Base-by-base conservation (phyloP, 257 asterid species). In the Lithospermum erythrorhizon region DNA sequence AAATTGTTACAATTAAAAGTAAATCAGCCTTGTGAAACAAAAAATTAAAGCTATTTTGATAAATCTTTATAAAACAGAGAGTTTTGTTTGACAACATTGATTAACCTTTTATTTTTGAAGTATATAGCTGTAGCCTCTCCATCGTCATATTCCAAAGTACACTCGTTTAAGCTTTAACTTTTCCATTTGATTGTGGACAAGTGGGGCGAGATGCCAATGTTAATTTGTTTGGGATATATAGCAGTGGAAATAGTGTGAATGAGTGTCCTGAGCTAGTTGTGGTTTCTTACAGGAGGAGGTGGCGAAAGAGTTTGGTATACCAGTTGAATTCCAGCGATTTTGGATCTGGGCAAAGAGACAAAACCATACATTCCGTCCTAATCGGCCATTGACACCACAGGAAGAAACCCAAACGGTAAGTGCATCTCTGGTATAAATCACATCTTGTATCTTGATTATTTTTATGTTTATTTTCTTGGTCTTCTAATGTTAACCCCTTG, bases 291-390 rank as follows among this genome's bases (percentile, higher is more conserved):
- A 86, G 95, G 89, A 83, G 55, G 89, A 83, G 69, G 87, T 83
- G 27, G 95, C 93, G 61, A 81, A 75, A 65, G 93, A 83, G 64
- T 73, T 81, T 55, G 86, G 89, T 18, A 66, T 86, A 70, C 94
- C 93, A 25, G 87, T 83, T 56, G 87, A 83, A 63, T 78, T 73
- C 75, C 95, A 81, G 75, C 95, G 95, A 49, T 86, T 81, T 63
- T 86, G 95, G 95, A 74, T 83, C 62, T 86, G 95, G 95, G 94
- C 95, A 24, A 86, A 82, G 69, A 76, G 95, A 58, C 94, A 83
- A 74, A 86, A 86, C 76, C 91, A 83, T 69, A 86, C 93, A 27
- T 86, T 75, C 48, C 89, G 95, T 56, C 95, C 89, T 19, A 83
- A 81, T 73, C 80, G 95, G 58, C 95, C 94, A 21, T 70, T 86